Evolutionary conservation across 2,329 filamentous ascomycete genomes (phyloP), one percentile per base, ranked within the genome.

Genomic region (Gyromitra esculenta): DNA sequence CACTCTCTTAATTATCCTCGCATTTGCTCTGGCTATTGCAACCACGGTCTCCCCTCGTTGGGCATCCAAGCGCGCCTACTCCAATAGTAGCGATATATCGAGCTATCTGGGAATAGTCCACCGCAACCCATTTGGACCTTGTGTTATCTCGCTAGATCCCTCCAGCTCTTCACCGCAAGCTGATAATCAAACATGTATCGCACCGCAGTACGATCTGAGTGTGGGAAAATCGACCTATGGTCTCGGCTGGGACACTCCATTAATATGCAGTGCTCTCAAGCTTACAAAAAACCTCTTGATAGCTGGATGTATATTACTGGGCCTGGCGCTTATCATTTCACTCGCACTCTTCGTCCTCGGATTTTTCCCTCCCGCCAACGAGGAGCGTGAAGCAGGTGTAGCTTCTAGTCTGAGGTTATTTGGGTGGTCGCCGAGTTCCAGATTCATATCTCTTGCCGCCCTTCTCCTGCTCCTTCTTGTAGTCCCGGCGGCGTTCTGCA

Each of bases 51-150:
- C 59, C 41, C 18, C 11, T 8, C 39, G 39, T 4, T 63, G 59
- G 59, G 59, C 25, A 48, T 25, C 59, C 41, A 21, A 21, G 11
- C 59, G 59, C 13, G 59, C 18, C 41, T 63, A 63, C 11, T 56
- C 52, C 8, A 56, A 56, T 31, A 11, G 21, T 11, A 62, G 18
- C 8, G 37, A 41, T n/a, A 13, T 21, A n/a, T 62, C 35, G 8
- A 62, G 37, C 8, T 41, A 62, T 5, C 37, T 39, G 37, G 39
- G 39, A n/a, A 11, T 62, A 8, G 43, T 52, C 18, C 52, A 63
- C 13, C 39, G 41, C n/a, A 43, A 63, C 18, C 59, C 25, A 5
- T 63, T 48, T 7, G 9, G 59, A n/a, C 31, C 59, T 21, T 25
- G 18, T 13, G 13, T 63, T 21, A 63, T 63, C 59, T 15, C 18